These are phyloP conservation scores for Puya raimondii DNA, from an alignment of 176 grass and related monocot genomes.

Conservation along the genomic window DNA sequence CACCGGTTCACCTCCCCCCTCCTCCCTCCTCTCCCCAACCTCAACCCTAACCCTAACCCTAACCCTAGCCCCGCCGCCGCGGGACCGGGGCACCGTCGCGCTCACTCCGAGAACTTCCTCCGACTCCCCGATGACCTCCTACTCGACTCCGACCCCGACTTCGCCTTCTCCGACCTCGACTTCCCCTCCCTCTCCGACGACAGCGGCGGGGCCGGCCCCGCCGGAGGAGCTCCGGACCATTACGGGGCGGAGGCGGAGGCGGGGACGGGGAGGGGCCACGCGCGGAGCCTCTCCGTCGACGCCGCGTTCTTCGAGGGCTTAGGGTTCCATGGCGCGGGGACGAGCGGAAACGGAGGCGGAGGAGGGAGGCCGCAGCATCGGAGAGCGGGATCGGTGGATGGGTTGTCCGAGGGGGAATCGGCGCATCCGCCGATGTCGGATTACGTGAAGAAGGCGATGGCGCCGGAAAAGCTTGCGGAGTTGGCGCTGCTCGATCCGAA, in stretches of 20 bases:
- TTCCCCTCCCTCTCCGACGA: slow-evolving; percentile 95
- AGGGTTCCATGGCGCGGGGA: slow-evolving; percentile 36
- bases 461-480: slow-evolving; percentile 66
- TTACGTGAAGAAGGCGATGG: slow-evolving; percentile 86
- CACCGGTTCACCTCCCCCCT: neutral
- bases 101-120: slow-evolving; percentile 87
- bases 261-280: slow-evolving; percentile 21
- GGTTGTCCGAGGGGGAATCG: slow-evolving; percentile 69
- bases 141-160: slow-evolving; percentile 65
- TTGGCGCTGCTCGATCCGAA: slow-evolving; percentile 79
- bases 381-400: slow-evolving; percentile 85
- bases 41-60: neutral
- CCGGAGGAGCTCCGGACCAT: neutral
- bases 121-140: slow-evolving; percentile 79
- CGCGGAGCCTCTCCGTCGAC: slow-evolving; percentile 80
- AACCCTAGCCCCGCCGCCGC: neutral
- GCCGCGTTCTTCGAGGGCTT: slow-evolving; percentile 83
- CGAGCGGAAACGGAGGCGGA: neutral
- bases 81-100: slow-evolving; percentile 42
- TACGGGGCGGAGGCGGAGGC: neutral
- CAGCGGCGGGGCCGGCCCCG: slow-evolving; percentile 22
- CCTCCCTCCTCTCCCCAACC: neutral
- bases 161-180: slow-evolving; percentile 84
- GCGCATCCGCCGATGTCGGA: slow-evolving; percentile 34
- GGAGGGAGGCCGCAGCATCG: slow-evolving; percentile 28